These are phyloP conservation scores for Xylaria nigripes DNA, from an alignment of 495 filamentous ascomycete genomes.

Conservation along the genomic window DNA sequence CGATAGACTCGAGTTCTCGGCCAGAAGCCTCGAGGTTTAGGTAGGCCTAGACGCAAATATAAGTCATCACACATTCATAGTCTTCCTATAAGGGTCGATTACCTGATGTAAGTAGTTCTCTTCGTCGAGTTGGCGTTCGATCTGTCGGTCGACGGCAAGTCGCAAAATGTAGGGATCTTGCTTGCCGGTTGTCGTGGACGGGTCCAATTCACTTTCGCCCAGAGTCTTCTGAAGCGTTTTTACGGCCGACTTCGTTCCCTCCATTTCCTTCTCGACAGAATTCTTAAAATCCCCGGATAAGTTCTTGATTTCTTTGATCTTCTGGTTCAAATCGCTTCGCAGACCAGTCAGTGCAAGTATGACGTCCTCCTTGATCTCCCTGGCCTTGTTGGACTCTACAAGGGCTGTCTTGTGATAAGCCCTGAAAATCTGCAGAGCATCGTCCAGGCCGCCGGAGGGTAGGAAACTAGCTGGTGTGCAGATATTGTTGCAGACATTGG, in stretches of 20 bases:
- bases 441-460: conserved; percentile 69
- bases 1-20: conserved; percentile 87
- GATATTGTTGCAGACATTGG: conserved; percentile 77
- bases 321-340: conserved; percentile 80
- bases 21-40: conserved; percentile 92
- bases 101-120: conserved; percentile 95
- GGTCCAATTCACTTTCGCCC: conserved; percentile 66
- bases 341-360: conserved; percentile 79
- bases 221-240: conserved; percentile 73
- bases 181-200: conserved; percentile 66
- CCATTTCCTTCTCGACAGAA: conserved; percentile 71
- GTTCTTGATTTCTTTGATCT: conserved; percentile 95
- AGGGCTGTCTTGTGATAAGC: conserved; percentile 78
- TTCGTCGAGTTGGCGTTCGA: conserved; percentile 89
- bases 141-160: conserved; percentile 73
- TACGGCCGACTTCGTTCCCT: conserved; percentile 59
- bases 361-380: conserved; percentile 83
- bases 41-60: conserved; percentile 57
- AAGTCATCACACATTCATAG: background rate
- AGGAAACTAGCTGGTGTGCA: conserved; percentile 62
- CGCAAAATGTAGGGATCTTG: conserved; percentile 84
- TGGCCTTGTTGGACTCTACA: conserved; percentile 75
- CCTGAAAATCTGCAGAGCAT: conserved; percentile 72
- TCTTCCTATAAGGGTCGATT: conserved; percentile 2
- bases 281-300: conserved; percentile 93